Percentiles rank a stretch among this genome's conserved stretches.
Conservation (phyloP, 352 stramenopile genomes). For the Phytopythium aichiense region DNA sequence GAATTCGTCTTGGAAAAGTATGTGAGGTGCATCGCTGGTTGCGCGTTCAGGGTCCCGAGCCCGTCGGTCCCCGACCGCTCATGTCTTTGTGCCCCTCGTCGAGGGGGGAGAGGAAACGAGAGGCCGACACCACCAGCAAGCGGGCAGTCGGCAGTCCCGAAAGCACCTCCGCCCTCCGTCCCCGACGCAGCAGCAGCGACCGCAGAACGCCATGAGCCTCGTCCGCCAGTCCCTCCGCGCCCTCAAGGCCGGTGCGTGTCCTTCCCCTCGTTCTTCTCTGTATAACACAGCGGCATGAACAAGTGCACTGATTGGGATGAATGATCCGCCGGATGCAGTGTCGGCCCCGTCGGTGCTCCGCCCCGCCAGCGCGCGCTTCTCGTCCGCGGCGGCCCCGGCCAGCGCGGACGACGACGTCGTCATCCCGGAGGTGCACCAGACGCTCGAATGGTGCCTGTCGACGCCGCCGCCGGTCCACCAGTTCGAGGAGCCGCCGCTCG, state of each 20-base stretch:
- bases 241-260: slow-evolving; percentile 68
- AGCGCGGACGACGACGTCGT: slow-evolving; percentile 73
- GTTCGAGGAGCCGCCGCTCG: slow-evolving; percentile 85
- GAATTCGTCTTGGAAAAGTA: background rate
- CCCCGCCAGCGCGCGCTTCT: slow-evolving; percentile 44
- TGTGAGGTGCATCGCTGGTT: background rate
- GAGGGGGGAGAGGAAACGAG: background rate
- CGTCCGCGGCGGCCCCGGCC: slow-evolving; percentile 48
- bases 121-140: slow-evolving; percentile 10
- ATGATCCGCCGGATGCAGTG: slow-evolving; percentile 19
- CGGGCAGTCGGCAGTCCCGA: background rate
- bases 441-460: slow-evolving; percentile 81
- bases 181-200: slow-evolving; percentile 1
- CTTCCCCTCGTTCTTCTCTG: background rate
- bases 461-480: slow-evolving; percentile 86
- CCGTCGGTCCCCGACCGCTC: slow-evolving; percentile 6
- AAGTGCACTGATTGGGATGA: background rate
- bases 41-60: background rate
- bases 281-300: no score
- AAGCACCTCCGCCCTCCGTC: slow-evolving; percentile 3
- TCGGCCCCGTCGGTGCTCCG: slow-evolving; percentile 49
- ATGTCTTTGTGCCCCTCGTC: slow-evolving; percentile 8
- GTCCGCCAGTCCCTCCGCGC: slow-evolving; percentile 75
- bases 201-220: slow-evolving; percentile 57
- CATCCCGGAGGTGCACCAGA: slow-evolving; percentile 77